These are phyloP conservation scores for Coleophoma eucalyptorum DNA, from an alignment of 2,329 filamentous ascomycete species.

Conservation along the genomic window DNA sequence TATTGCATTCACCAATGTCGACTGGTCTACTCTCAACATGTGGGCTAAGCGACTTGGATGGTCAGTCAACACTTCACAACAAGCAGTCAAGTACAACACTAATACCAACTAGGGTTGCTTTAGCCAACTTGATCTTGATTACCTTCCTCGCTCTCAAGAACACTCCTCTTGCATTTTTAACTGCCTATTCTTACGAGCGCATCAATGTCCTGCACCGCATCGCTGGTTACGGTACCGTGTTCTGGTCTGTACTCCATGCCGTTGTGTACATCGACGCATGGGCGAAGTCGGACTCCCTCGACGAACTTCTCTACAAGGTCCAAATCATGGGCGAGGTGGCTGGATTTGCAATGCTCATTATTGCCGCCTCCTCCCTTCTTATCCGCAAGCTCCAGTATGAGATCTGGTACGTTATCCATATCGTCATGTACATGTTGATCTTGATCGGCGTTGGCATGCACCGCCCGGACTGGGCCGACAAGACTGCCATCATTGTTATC, in stretches of 20 bases:
- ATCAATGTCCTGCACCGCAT: slow-evolving; percentile 54
- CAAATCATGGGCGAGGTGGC: slow-evolving; percentile 47
- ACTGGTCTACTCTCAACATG: slow-evolving; percentile 10
- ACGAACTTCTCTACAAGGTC: slow-evolving; percentile 30
- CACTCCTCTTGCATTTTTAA: slow-evolving; percentile 50
- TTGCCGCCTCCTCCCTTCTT: slow-evolving; percentile 38
- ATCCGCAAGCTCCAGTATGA: slow-evolving; percentile 45
- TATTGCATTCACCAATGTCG: slow-evolving; percentile 29
- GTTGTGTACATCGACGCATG: slow-evolving; percentile 36
- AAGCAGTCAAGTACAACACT: slow-evolving; percentile 14
- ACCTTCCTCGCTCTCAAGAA: slow-evolving; percentile 55
- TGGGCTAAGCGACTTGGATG: slow-evolving; percentile 18
- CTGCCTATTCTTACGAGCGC: slow-evolving; percentile 52
- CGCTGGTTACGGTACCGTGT: slow-evolving; percentile 45
- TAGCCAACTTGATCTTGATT: slow-evolving; percentile 46
- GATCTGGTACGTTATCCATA: slow-evolving; percentile 49
- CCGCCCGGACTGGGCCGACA: slow-evolving; percentile 39
- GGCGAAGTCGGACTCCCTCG: slow-evolving; percentile 15
- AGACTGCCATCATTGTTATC: slow-evolving; percentile 36
- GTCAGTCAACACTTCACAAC: slow-evolving; percentile 15
- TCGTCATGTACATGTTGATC: slow-evolving; percentile 43
- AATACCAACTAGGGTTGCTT: slow-evolving; percentile 35
- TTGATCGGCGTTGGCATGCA: slow-evolving; percentile 47
- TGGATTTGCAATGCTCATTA: slow-evolving; percentile 40
- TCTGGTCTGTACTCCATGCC: slow-evolving; percentile 41